These are phyloP conservation scores for Fusarium sarcochroum DNA, from an alignment of 2,329 filamentous ascomycete species.

Conservation along the genomic window DNA sequence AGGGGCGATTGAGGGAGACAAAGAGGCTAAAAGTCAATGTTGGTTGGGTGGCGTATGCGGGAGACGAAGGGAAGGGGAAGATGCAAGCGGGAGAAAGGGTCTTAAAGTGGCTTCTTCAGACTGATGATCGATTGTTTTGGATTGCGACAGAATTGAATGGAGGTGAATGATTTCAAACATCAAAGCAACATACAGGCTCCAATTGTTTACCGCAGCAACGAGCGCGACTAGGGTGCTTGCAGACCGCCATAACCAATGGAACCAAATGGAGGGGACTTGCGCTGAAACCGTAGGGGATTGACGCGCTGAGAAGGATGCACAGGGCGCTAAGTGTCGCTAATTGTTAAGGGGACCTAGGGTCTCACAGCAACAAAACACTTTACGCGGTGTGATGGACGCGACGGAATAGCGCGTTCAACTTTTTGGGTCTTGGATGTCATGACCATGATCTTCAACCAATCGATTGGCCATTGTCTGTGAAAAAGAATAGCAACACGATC, in stretches of 20 bases:
- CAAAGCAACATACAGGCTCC: conserved; percentile 31
- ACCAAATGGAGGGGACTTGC: conserved; percentile 11
- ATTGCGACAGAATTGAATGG: conserved; percentile 23
- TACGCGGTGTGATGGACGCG: conserved; percentile 53
- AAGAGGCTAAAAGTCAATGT: not conserved
- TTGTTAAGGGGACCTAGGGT: conserved; percentile 25
- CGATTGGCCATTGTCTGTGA: conserved; percentile 21
- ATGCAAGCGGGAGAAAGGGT: conserved; percentile 14
- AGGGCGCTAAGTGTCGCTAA: conserved; percentile 28
- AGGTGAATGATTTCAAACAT: conserved; percentile 30
- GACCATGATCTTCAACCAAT: conserved; percentile 33
- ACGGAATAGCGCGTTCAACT: conserved; percentile 40
- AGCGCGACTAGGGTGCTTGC: conserved; percentile 30
- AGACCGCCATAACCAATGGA: conserved; percentile 40
- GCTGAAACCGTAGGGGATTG: conserved; percentile 43
- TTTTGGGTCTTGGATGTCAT: conserved; percentile 14
- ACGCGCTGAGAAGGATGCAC: conserved; percentile 25
- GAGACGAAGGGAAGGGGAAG: conserved; percentile 5
- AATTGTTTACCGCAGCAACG: conserved; percentile 54
- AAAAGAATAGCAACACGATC: conserved; percentile 27
- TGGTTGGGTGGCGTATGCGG: conserved; percentile 21
- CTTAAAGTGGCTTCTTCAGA: conserved; percentile 14
- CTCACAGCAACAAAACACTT: conserved; percentile 51
- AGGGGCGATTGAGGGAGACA: conserved; percentile 26
- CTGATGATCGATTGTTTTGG: conserved; percentile 31